Evolutionary conservation across 306 rosid genomes (phyloP).

Genomic region (Acacia confusa): DNA sequence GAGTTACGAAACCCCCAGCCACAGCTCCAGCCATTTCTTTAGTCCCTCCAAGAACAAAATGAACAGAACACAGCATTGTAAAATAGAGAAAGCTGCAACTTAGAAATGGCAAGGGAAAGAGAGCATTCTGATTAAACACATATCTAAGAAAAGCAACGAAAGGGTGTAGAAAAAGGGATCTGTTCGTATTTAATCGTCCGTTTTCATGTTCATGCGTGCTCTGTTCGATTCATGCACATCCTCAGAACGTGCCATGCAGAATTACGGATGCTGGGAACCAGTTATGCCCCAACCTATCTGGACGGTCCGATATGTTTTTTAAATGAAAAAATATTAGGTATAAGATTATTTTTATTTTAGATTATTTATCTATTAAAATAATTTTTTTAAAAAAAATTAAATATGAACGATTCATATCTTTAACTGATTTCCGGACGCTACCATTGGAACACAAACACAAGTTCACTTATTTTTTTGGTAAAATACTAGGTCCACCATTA

Average conservation of each 20-base stretch:
- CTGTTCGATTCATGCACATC: neutral
- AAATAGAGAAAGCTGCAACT: neutral
- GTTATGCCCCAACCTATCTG: no score
- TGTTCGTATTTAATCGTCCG: neutral
- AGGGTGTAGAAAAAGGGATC: neutral
- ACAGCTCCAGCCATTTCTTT: conserved; percentile 73
- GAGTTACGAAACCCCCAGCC: conserved; percentile 87
- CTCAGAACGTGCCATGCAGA: neutral
- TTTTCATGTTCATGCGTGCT: neutral
- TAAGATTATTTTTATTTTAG: no score
- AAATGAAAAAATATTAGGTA: no score
- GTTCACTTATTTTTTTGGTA: neutral
- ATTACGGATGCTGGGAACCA: neutral
- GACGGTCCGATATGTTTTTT: no score
- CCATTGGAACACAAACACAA: no score
- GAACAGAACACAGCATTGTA: neutral
- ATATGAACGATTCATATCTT: no score
- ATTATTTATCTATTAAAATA: no score
- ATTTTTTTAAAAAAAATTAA: no score
- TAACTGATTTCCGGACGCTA: no score
- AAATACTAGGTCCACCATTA: neutral
- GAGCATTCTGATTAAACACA: neutral
- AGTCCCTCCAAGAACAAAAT: neutral
- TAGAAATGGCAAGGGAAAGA: neutral
- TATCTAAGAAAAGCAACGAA: conserved; percentile 31